A percentile compares a stretch with the other conserved stretches of the same genome.
Evolutionary conservation across 208 protist species (phyloP).

Genomic region (Lotmaria passim): DNA sequence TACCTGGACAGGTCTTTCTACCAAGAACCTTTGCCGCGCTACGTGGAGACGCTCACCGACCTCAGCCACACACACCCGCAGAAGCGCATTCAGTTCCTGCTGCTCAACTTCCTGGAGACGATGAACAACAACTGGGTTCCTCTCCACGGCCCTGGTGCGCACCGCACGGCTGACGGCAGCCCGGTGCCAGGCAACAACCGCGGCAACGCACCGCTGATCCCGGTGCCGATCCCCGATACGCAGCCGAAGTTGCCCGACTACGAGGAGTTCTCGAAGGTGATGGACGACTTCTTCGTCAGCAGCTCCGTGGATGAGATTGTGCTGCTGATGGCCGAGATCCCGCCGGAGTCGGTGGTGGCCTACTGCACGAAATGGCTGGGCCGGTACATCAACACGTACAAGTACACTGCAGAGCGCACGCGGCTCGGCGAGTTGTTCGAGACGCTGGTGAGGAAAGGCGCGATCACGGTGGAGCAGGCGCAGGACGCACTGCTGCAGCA

Average conservation of each 20-base stretch:
- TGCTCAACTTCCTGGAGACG: slow-evolving; percentile 76
- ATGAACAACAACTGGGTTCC: slow-evolving; percentile 87
- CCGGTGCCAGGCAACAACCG: not conserved
- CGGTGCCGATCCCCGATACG: slow-evolving; percentile 15
- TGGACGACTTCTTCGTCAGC: slow-evolving; percentile 84
- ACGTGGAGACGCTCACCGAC: slow-evolving; percentile 49
- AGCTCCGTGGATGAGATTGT: slow-evolving; percentile 65
- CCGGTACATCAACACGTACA: slow-evolving; percentile 76
- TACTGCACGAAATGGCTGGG: slow-evolving; percentile 69
- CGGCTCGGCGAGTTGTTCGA: slow-evolving; percentile 84
- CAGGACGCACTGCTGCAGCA: slow-evolving; percentile 65
- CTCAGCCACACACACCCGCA: slow-evolving; percentile 62
- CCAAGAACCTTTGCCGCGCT: slow-evolving; percentile 48
- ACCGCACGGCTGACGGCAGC: slow-evolving; percentile 8
- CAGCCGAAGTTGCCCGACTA: slow-evolving; percentile 53
- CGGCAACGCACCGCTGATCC: slow-evolving; percentile 7
- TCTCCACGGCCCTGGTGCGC: slow-evolving; percentile 49
- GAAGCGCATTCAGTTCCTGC: slow-evolving; percentile 81
- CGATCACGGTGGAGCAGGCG: slow-evolving; percentile 51
- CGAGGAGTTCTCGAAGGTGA: slow-evolving; percentile 72
- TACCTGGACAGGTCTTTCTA: slow-evolving; percentile 52
- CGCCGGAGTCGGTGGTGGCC: slow-evolving; percentile 41
- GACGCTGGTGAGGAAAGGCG: slow-evolving; percentile 46
- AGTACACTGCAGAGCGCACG: slow-evolving; percentile 69
- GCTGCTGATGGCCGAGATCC: slow-evolving; percentile 47